Conservation (phyloP, 2,329 filamentous ascomycete genomes). For the Alternaria longipes region DNA sequence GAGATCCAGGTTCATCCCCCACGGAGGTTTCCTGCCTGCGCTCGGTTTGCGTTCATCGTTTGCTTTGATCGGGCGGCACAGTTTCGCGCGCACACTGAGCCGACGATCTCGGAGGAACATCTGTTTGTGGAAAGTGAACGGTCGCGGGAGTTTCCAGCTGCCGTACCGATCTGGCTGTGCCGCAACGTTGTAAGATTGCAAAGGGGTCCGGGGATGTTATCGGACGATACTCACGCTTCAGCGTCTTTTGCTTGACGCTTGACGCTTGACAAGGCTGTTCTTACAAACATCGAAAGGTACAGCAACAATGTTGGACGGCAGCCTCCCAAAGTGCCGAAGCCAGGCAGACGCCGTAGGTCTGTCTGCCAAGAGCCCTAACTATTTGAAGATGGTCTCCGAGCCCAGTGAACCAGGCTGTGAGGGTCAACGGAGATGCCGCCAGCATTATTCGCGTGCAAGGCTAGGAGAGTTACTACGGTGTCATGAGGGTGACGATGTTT, state of each 20-base stretch:
- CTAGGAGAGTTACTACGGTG: neutral
- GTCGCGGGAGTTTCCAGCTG: constrained; percentile 10
- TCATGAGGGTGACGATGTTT: neutral
- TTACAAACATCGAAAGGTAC: neutral
- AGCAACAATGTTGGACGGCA: neutral
- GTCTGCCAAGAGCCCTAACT: constrained; percentile 16
- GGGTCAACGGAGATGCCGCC: constrained; percentile 6
- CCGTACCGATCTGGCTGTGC: constrained; percentile 19
- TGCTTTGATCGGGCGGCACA: constrained; percentile 7
- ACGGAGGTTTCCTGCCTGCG: constrained; percentile 6
- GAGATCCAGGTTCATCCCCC: constrained; percentile 13
- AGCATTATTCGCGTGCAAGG: constrained; percentile 3
- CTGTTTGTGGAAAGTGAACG: constrained; percentile 8
- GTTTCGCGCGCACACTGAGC: constrained; percentile 4
- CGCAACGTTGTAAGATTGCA: constrained; percentile 13
- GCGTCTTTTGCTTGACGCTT: neutral
- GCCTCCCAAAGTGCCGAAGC: constrained; percentile 10
- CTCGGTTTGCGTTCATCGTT: constrained; percentile 13
- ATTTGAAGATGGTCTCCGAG: constrained; percentile 11
- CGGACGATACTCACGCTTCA: neutral
- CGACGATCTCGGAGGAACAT: constrained; percentile 14
- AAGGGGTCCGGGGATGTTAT: constrained; percentile 15
- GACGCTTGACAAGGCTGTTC: neutral
- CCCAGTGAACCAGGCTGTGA: constrained; percentile 3
- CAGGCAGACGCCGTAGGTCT: constrained; percentile 4